phyloP scores from a whole-genome alignment of 139 green algal genomes.

The Tetradesmus obliquus region DNA sequence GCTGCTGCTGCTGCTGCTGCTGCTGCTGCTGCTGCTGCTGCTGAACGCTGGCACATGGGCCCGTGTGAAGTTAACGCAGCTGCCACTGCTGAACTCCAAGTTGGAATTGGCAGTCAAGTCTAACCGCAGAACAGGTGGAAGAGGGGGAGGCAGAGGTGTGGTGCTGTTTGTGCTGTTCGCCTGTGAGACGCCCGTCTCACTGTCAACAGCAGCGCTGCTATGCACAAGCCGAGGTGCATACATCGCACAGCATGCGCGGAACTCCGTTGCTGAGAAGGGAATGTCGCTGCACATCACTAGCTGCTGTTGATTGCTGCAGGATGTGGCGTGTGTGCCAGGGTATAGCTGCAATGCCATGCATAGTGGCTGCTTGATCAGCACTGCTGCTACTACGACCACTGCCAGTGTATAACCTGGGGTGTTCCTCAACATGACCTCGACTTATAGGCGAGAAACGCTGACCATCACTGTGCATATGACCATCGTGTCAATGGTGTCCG shows the following conservation, averaged over 20 bases:
- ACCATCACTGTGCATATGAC: too few species aligned
- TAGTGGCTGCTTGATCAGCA: background rate
- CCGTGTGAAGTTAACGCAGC: background rate
- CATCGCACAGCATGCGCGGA: background rate
- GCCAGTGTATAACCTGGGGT: background rate
- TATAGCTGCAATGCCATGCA: background rate
- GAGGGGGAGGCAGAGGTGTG: background rate
- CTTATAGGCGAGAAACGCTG: too few species aligned
- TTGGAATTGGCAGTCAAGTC: background rate
- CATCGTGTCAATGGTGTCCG: too few species aligned
- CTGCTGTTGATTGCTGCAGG: constrained; percentile 4
- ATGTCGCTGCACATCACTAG: background rate
- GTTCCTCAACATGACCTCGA: too few species aligned
- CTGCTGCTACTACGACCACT: background rate
- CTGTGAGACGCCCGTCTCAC: background rate
- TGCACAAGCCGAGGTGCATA: background rate
- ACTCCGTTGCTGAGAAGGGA: background rate
- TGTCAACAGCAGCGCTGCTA: background rate
- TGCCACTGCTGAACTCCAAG: background rate
- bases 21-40: background rate
- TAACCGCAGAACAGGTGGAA: background rate
- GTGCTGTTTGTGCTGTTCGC: background rate
- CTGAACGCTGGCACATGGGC: background rate
- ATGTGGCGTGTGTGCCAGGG: background rate
- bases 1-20: too few species aligned